Evolutionary conservation across 2,329 filamentous ascomycete genomes (phyloP), one percentile per base, ranked within the genome.

Genomic region (Aquanectria penicillioides): DNA sequence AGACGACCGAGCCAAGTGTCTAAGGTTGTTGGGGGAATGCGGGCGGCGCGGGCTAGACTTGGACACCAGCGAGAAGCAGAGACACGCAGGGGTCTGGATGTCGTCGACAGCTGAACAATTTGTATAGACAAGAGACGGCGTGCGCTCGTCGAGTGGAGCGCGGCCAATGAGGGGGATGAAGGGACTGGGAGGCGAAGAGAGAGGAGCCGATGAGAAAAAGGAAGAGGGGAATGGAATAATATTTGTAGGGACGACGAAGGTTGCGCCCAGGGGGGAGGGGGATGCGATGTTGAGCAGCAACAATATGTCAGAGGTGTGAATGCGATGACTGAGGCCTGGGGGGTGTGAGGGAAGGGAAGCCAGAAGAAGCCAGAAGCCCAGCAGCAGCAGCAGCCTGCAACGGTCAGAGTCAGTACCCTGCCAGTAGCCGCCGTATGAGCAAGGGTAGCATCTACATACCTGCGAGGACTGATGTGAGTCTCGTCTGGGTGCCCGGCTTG

Each of bases 241-340:
- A 56, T 56, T 56, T 56, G 52, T 56, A 56, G 52, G 43, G 15
- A 10, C 8, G 44, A 38, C 17, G 26, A 28, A 36, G 44, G 20
- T 15, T 33, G n/a, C 18, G n/a, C n/a, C n/a, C n/a, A n/a, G n/a
- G n/a, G 44, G 7, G 22, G 31, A 25, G 37, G 37, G 17, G 13
- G 18, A 28, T 34, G 12, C 17, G 28, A 33, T 33, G 29, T 31
- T 26, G 20, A 47, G 41, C 25, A 25, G 20, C 34, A 47, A 20
- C 31, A 52, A 34, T 33, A 55, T 47, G 52, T 55, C 29, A 36
- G 44, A 31, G 26, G 43, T 28, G 52, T 38, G 52, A 55, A 55
- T 29, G 43, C 18, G 28, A 49, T 47, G 52, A 40, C 51, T 36
- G 52, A 56, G 36, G 36, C 36, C 36, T n/a, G 22, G 43, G 13